phyloP scores from a whole-genome alignment of 495 filamentous ascomycete genomes.

The Neurospora sublineolata region DNA sequence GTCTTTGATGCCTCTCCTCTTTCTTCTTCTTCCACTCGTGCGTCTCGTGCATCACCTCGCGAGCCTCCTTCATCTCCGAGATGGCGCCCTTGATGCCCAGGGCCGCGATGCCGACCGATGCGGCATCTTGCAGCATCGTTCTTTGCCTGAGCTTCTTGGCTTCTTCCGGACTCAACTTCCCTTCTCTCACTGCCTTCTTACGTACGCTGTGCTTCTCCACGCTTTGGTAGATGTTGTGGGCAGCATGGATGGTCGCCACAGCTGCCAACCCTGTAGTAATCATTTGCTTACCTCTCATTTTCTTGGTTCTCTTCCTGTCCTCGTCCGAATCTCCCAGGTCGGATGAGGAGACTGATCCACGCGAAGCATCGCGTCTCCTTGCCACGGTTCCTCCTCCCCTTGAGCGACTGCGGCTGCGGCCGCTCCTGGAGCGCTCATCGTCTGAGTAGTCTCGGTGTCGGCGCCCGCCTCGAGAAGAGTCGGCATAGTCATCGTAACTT shows the following conservation, averaged over 20 bases:
- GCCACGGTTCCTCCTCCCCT: constrained; percentile 11
- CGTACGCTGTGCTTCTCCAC: constrained; percentile 64
- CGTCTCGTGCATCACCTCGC: constrained; percentile 28
- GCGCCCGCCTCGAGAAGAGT: constrained; percentile 19
- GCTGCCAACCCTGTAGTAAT: constrained; percentile 73
- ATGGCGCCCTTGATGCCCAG: constrained; percentile 77
- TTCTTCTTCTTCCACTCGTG: constrained; percentile 33
- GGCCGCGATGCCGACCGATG: constrained; percentile 72
- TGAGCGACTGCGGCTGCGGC: constrained; percentile 25
- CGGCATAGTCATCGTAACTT: constrained; percentile 24
- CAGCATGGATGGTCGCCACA: constrained; percentile 82
- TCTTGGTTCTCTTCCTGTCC: constrained; percentile 61
- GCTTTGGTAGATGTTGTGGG: constrained; percentile 64
- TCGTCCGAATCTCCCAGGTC: constrained; percentile 64
- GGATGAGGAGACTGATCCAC: constrained; percentile 35
- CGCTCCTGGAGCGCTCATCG: constrained; percentile 30
- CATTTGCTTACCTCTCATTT: constrained; percentile 75
- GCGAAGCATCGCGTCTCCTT: constrained; percentile 6
- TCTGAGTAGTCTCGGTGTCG: constrained; percentile 33
- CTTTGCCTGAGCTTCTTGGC: constrained; percentile 65
- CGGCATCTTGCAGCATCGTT: constrained; percentile 61
- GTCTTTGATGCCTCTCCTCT: constrained; percentile 27
- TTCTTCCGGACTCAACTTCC: constrained; percentile 61
- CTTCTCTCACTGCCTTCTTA: constrained; percentile 58
- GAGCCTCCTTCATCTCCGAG: constrained; percentile 46